A percentile compares a stretch with the other conserved stretches of the same genome.
phyloP scores from a whole-genome alignment of 2,329 filamentous ascomycete genomes.

The Moelleriella libera region DNA sequence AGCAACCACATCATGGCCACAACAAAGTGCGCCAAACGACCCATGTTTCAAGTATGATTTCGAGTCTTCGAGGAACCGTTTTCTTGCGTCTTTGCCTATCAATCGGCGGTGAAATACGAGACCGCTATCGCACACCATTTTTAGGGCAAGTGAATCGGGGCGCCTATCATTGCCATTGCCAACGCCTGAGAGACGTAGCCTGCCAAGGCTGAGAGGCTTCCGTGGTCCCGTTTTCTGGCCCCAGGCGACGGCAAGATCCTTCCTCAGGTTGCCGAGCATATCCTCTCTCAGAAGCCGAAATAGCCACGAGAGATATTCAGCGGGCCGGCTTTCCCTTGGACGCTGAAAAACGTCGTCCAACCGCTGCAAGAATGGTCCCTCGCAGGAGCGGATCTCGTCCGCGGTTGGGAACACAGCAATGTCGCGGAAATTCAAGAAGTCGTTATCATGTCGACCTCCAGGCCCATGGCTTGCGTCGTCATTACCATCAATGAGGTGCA shows the following conservation, averaged over 20 bases:
- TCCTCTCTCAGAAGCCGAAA: slow-evolving; percentile 61
- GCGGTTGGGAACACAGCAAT: slow-evolving; percentile 52
- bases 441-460: slow-evolving; percentile 63
- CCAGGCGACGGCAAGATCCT: slow-evolving; percentile 38
- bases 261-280: slow-evolving; percentile 50
- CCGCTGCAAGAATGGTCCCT: slow-evolving; percentile 39
- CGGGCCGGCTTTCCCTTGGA: slow-evolving; percentile 17
- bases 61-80: slow-evolving; percentile 28
- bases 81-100: slow-evolving; percentile 1
- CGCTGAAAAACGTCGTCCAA: slow-evolving; percentile 29
- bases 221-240: slow-evolving; percentile 27
- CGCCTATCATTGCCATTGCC: neutral
- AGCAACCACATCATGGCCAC: slow-evolving; percentile 33
- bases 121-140: slow-evolving; percentile 25
- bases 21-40: slow-evolving; percentile 46
- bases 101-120: slow-evolving; percentile 26
- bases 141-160: slow-evolving; percentile 19
- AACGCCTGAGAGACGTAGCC: slow-evolving; percentile 9
- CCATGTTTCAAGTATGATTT: slow-evolving; percentile 41
- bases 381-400: slow-evolving; percentile 44
- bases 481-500: slow-evolving; percentile 10
- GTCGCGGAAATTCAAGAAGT: slow-evolving; percentile 44
- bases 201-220: slow-evolving; percentile 24
- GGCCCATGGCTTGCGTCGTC: slow-evolving; percentile 17
- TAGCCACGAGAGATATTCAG: slow-evolving; percentile 51